Evolutionary conservation across 768 basidiomycete species (phyloP).

Genomic region (Leucocoprinus birnbaumii): DNA sequence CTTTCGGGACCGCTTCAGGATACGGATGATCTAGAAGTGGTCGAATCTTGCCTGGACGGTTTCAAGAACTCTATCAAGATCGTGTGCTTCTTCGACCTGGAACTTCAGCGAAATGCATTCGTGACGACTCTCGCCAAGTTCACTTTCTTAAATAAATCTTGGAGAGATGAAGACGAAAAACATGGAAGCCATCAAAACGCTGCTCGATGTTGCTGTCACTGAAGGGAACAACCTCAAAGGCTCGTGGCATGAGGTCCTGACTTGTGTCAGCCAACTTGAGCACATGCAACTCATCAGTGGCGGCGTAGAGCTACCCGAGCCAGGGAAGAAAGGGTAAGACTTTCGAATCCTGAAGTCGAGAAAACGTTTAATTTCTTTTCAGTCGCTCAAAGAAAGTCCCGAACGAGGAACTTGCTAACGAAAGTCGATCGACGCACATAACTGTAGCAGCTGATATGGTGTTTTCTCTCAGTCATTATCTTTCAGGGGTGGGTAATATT

Average conservation of each 20-base stretch:
- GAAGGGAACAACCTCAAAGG: conserved; percentile 96
- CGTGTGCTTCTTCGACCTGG: conserved; percentile 95
- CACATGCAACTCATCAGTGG: conserved; percentile 97
- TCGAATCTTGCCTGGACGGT: conserved; percentile 90
- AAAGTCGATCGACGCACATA: conserved; percentile 96
- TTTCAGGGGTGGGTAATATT: conserved; percentile 78
- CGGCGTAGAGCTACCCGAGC: conserved; percentile 81
- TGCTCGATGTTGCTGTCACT: conserved; percentile 92
- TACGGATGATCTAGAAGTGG: conserved; percentile 90
- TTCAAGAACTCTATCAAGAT: conserved; percentile 97
- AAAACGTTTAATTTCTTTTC: conserved; percentile 10
- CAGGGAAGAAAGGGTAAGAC: conserved; percentile 76
- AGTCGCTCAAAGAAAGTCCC: conserved; percentile 62
- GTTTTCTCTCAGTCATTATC: conserved; percentile 91
- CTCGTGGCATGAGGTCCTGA: conserved; percentile 95
- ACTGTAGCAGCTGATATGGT: conserved; percentile 99
- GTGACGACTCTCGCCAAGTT: conserved; percentile 96
- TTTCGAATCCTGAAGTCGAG: conserved; percentile 3
- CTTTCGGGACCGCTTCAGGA: conserved; percentile 93
- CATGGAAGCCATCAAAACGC: conserved; percentile 96
- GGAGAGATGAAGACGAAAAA: conserved; percentile 99
- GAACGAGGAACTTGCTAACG: conserved; percentile 93
- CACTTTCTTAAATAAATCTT: conserved; percentile 94
- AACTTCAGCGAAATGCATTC: conserved; percentile 97
- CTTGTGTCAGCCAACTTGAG: conserved; percentile 97